phyloP scores from a whole-genome alignment of 2,329 filamentous ascomycete genomes.

The Fusarium pseudonygamai region DNA sequence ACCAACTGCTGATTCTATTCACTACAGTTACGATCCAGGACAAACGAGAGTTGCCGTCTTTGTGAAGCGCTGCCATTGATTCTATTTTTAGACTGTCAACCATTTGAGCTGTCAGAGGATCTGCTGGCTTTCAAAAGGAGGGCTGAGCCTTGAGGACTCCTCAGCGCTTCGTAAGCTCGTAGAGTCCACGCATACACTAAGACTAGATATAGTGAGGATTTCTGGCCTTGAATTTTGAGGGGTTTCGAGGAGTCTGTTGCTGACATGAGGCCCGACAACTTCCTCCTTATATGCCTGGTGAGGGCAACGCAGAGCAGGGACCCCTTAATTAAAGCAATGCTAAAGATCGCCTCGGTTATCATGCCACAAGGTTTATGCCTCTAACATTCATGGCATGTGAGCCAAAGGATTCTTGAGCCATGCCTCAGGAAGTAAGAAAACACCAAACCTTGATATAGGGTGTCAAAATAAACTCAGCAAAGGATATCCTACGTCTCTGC shows the following conservation, averaged over 20 bases:
- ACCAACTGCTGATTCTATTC: neutral
- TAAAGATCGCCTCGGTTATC: neutral
- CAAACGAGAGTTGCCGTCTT: neutral
- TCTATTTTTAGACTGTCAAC: neutral
- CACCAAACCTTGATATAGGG: no score
- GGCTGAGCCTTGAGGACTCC: neutral
- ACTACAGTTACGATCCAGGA: neutral
- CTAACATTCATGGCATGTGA: neutral
- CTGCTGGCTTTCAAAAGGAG: slow-evolving; percentile 7
- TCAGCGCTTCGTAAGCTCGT: neutral
- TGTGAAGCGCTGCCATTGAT: neutral
- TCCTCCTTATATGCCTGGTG: neutral
- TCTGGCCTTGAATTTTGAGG: neutral
- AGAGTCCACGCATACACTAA: neutral
- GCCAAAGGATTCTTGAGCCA: neutral
- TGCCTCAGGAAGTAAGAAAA: no score
- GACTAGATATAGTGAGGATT: neutral
- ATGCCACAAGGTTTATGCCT: neutral
- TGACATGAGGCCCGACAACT: neutral
- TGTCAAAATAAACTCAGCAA: no score
- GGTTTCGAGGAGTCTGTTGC: neutral
- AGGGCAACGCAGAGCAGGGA: neutral
- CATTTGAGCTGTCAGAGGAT: neutral
- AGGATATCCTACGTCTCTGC: no score
- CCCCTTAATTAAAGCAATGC: neutral